phyloP scores from a whole-genome alignment of 192 early-diverging fungal genomes.

The Gigaspora rosea region DNA sequence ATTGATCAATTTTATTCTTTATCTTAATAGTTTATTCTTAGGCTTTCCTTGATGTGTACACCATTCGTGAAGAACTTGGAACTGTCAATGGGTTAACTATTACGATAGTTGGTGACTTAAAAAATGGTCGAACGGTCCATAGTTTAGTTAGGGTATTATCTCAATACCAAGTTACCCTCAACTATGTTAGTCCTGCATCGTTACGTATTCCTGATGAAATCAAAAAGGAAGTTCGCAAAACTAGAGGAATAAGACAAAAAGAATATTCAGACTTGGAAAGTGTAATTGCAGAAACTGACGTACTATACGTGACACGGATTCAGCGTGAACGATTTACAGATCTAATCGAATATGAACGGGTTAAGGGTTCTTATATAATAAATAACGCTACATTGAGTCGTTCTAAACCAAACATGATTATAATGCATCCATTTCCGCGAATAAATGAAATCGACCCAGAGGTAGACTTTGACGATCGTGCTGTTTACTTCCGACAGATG shows the following conservation, averaged over 20 bases:
- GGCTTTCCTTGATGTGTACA: constrained; percentile 92
- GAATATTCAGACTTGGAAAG: constrained; percentile 75
- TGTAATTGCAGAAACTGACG: constrained; percentile 87
- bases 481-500: constrained; percentile 99
- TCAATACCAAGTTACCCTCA: constrained; percentile 91
- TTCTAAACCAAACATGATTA: constrained; percentile 95
- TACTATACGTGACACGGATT: constrained; percentile 95
- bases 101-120: constrained; percentile 94
- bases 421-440: constrained; percentile 98
- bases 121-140: constrained; percentile 98
- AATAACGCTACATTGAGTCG: constrained; percentile 83
- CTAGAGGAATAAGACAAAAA: constrained; percentile 67
- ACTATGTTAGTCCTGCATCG: constrained; percentile 86
- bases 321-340: constrained; percentile 92
- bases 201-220: constrained; percentile 87
- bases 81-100: constrained; percentile 95
- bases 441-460: constrained; percentile 95
- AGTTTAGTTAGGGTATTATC: constrained; percentile 86
- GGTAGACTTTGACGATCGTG: constrained; percentile 96
- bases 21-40: background rate
- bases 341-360: constrained; percentile 77
- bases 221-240: constrained; percentile 71
- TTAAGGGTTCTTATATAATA: constrained; percentile 78
- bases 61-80: constrained; percentile 82
- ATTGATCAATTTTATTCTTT: background rate